phyloP scores from a whole-genome alignment of 257 asterid genomes.

The Solanum piurae region DNA sequence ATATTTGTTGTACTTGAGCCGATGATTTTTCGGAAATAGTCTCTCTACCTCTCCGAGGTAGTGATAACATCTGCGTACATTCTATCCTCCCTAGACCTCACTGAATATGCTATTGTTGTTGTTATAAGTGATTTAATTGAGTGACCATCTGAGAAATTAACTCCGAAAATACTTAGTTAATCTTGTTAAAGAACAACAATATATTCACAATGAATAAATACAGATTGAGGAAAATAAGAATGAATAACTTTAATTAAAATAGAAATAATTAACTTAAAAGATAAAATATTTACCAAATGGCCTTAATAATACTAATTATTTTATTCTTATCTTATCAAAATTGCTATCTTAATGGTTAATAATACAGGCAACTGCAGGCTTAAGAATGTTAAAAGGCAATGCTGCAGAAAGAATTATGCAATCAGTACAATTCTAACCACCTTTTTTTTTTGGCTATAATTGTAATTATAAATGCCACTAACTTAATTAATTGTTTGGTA shows the following conservation, averaged over 20 bases:
- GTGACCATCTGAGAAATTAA: no score
- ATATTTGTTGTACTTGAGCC: neutral
- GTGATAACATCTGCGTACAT: neutral
- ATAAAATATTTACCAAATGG: neutral
- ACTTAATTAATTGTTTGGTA: neutral
- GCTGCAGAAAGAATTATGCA: neutral
- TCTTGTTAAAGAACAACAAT: neutral
- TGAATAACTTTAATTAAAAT: neutral
- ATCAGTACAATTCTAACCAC: neutral
- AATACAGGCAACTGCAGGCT: neutral
- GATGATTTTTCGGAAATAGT: no score
- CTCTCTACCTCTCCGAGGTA: fast-evolving
- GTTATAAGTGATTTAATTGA: no score
- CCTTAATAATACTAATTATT: neutral
- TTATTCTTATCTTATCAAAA: neutral
- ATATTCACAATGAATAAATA: neutral
- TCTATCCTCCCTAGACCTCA: neutral
- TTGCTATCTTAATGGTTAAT: neutral
- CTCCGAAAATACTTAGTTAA: neutral
- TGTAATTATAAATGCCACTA: neutral
- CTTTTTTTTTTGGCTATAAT: neutral
- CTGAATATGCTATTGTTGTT: neutral
- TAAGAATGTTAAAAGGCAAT: neutral
- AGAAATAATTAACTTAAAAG: neutral
- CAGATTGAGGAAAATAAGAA: neutral